These are phyloP conservation scores for Leishmania mexicana DNA, from an alignment of 208 protist species.

Conservation along the genomic window DNA sequence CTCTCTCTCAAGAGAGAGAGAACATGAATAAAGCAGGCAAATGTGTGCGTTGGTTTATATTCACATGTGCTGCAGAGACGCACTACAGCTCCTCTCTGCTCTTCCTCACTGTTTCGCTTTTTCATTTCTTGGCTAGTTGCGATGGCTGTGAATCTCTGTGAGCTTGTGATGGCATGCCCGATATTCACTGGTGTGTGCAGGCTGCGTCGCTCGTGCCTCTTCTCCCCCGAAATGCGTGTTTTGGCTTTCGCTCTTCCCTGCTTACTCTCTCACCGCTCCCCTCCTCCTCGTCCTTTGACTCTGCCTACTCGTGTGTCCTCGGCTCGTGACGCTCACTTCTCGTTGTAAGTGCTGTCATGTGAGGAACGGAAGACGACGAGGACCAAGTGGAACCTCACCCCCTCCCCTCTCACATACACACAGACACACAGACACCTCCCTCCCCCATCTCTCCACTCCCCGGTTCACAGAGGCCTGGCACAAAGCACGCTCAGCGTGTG, in stretches of 20 bases:
- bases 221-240: not conserved
- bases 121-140: not conserved
- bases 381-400: not conserved
- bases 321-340: not conserved
- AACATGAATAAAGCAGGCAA: not conserved
- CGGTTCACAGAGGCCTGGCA: not conserved
- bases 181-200: not conserved
- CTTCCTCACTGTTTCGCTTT: not conserved
- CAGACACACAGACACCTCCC: not conserved
- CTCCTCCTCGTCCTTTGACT: not conserved
- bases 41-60: not conserved
- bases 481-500: not conserved
- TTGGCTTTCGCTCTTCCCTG: not conserved
- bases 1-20: too few relatives aligned
- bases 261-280: not conserved
- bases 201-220: not conserved
- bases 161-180: not conserved
- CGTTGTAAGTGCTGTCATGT: not conserved
- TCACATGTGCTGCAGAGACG: not conserved
- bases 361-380: not conserved
- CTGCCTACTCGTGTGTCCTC: not conserved
- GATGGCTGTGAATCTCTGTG: not conserved
- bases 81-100: not conserved
- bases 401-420: too few relatives aligned
- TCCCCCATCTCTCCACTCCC: not conserved